Conservation (phyloP, 768 basidiomycete genomes). For the Mrakia hoshinonis region DNA sequence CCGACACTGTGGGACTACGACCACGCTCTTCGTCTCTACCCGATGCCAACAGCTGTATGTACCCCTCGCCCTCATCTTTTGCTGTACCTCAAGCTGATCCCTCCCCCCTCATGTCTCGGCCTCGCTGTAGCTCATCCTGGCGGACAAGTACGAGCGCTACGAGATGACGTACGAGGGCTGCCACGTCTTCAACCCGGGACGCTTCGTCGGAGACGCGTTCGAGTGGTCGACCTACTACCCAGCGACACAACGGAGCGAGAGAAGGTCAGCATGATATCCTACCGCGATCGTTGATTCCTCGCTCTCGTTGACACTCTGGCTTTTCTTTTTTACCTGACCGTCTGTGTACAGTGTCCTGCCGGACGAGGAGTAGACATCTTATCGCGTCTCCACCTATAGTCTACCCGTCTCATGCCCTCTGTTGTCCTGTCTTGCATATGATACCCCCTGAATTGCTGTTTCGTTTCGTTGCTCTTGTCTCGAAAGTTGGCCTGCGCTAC, state of each 20-base stretch:
- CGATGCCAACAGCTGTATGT: slow-evolving; percentile 80
- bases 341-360: no score
- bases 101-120: neutral
- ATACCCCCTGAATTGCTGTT: no score
- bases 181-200: slow-evolving; percentile 96
- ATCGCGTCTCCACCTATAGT: no score
- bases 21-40: slow-evolving; percentile 83
- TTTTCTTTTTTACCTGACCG: neutral
- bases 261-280: slow-evolving; percentile 22
- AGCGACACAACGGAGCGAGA: slow-evolving; percentile 60
- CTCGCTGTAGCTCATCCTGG: slow-evolving; percentile 65
- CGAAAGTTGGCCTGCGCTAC: no score
- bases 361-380: no score
- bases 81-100: neutral
- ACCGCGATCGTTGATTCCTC: no score
- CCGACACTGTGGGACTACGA: slow-evolving; percentile 84
- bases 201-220: slow-evolving; percentile 72
- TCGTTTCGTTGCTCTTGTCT: no score
- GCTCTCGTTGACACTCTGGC: no score
- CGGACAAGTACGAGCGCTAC: slow-evolving; percentile 92
- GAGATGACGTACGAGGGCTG: slow-evolving; percentile 96
- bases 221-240: slow-evolving; percentile 88
- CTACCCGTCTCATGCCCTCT: no score
- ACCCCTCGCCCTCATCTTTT: neutral
- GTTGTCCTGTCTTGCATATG: no score